Percentiles rank a stretch among this genome's conserved stretches.
phyloP scores from a whole-genome alignment of 2,329 filamentous ascomycete genomes.

The Myriangium duriaei region DNA sequence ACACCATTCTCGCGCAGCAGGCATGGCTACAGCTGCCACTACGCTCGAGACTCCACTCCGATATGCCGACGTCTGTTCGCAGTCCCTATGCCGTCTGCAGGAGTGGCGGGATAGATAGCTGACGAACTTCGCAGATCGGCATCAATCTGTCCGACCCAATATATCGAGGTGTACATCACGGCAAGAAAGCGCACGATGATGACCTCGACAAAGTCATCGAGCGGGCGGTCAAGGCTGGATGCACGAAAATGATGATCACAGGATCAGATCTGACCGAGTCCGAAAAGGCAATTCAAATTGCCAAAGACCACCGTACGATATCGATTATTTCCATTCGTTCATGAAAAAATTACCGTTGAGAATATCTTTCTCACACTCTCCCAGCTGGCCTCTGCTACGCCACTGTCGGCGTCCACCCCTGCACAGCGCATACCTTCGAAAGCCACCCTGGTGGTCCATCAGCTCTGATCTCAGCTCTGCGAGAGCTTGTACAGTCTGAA shows the following conservation, averaged over 20 bases:
- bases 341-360: conserved; percentile 13
- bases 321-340: conserved; percentile 7
- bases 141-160: conserved; percentile 94
- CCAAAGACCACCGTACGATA: conserved; percentile 57
- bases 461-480: conserved; percentile 46
- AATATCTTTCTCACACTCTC: too few relatives aligned
- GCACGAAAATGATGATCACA: conserved; percentile 82
- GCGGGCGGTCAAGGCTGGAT: conserved; percentile 65
- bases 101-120: conserved; percentile 9
- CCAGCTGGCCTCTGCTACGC: conserved; percentile 59
- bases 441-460: conserved; percentile 45
- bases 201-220: conserved; percentile 68
- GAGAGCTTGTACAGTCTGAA: conserved; percentile 48
- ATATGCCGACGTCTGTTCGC: conserved; percentile 34
- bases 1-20: too few relatives aligned
- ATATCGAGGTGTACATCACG: conserved; percentile 74
- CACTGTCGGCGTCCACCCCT: conserved; percentile 90
- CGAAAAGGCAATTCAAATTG: conserved; percentile 58
- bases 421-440: conserved; percentile 69
- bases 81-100: conserved; percentile 7
- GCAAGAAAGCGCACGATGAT: conserved; percentile 59
- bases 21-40: conserved; percentile 19
- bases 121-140: conserved; percentile 47
- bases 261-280: conserved; percentile 78
- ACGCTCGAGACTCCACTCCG: conserved; percentile 15